These are phyloP conservation scores for Decorospora gaudefroyi DNA, from an alignment of 2,329 filamentous ascomycete genomes.

Conservation along the genomic window DNA sequence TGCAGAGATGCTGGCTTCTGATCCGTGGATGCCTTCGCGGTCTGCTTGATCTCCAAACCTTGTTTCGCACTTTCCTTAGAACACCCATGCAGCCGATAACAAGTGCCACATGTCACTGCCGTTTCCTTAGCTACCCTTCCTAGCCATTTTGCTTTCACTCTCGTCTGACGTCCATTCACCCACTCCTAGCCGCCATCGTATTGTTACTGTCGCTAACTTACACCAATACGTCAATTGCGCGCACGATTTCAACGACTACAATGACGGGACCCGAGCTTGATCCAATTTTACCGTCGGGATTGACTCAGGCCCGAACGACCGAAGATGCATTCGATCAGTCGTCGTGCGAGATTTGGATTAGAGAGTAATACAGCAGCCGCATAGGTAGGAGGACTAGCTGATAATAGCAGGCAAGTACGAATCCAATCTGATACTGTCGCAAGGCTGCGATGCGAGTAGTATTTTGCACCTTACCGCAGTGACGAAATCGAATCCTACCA, in stretches of 20 bases:
- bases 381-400: not conserved
- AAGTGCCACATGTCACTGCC: no score
- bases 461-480: constrained; percentile 11
- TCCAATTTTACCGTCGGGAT: not conserved
- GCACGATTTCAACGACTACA: not conserved
- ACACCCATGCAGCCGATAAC: no score
- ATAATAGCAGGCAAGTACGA: not conserved
- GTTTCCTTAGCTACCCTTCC: no score
- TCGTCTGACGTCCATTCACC: not conserved
- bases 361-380: constrained; percentile 1
- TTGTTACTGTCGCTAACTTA: constrained; percentile 6
- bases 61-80: no score
- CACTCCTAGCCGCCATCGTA: not conserved
- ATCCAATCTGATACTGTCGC: not conserved
- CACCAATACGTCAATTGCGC: not conserved
- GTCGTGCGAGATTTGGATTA: constrained; percentile 13
- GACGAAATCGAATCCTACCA: constrained; percentile 2
- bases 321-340: constrained; percentile 10
- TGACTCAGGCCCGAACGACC: constrained; percentile 4
- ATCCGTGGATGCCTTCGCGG: no score
- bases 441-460: constrained; percentile 10
- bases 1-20: no score
- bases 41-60: no score
- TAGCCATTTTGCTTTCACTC: no score
- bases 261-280: not conserved